Percentiles rank a stretch among this genome's conserved stretches.
These are phyloP conservation scores for Dioscorea cayenensis DNA, from an alignment of 116 monocot species.

Conservation along the genomic window DNA sequence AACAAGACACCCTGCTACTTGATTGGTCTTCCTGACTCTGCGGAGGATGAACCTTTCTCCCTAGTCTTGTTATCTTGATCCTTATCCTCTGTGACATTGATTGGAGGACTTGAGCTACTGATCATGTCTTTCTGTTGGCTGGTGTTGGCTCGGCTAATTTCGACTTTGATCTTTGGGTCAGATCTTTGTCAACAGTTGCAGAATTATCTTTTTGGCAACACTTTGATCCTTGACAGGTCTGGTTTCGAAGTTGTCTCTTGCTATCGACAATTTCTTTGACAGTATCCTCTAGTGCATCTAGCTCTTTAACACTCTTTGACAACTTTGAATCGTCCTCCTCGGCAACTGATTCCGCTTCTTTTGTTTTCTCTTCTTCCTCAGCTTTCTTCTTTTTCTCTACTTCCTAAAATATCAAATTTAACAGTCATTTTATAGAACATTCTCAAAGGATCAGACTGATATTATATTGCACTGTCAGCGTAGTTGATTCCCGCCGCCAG, in stretches of 20 bases:
- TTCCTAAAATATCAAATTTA: constrained; percentile 14
- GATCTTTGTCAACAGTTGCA: constrained; percentile 11
- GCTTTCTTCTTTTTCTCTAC: constrained; percentile 33
- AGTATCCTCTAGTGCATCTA: constrained; percentile 63
- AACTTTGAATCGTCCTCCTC: constrained; percentile 38
- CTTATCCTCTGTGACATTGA: neutral
- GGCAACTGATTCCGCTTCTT: constrained; percentile 35
- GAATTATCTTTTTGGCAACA: neutral
- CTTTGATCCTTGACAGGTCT: constrained; percentile 12
- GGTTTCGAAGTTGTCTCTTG: constrained; percentile 23
- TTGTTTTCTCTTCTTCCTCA: constrained; percentile 47
- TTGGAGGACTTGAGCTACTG: neutral
- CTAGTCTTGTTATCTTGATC: neutral
- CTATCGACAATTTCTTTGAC: constrained; percentile 64
- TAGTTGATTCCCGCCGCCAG: too few species aligned
- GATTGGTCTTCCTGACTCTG: neutral
- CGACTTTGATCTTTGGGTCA: neutral
- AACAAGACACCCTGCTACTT: neutral
- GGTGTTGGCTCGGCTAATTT: neutral
- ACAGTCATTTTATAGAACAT: neutral
- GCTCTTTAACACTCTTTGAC: constrained; percentile 50
- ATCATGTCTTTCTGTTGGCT: neutral
- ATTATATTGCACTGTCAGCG: too few species aligned
- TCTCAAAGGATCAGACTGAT: neutral
- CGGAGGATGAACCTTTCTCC: neutral